Evolutionary conservation across 2,329 filamentous ascomycete species (phyloP).

Genomic region (Lecanicillium sp.): DNA sequence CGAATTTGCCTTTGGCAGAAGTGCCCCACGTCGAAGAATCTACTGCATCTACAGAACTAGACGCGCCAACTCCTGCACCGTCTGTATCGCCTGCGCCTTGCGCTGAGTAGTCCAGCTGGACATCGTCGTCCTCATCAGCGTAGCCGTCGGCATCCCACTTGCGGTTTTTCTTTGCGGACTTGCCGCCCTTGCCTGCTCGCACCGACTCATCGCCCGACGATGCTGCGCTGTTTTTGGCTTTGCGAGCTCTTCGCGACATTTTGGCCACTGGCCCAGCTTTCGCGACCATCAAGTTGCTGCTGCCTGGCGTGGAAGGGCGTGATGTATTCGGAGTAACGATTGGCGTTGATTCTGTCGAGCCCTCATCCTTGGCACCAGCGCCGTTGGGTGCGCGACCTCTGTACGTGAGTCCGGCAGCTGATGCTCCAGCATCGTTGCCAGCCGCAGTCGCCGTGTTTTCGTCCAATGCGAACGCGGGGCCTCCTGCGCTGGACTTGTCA

Average conservation of each 20-base stretch:
- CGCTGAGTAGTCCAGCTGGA: slow-evolving; percentile 85
- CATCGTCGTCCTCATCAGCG: slow-evolving; percentile 73
- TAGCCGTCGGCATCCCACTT: slow-evolving; percentile 89
- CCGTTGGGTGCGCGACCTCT: slow-evolving; percentile 27
- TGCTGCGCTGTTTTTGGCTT: slow-evolving; percentile 55
- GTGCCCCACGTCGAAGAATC: slow-evolving; percentile 78
- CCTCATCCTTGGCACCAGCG: slow-evolving; percentile 20
- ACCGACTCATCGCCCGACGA: slow-evolving; percentile 80
- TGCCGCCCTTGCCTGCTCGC: slow-evolving; percentile 44
- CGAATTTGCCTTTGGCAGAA: slow-evolving; percentile 83
- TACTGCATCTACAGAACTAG: slow-evolving; percentile 62
- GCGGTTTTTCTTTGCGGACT: slow-evolving; percentile 78
- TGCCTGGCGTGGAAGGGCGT: slow-evolving; percentile 66
- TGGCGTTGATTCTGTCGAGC: slow-evolving; percentile 63
- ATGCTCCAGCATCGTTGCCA: slow-evolving; percentile 11
- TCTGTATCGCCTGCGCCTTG: slow-evolving; percentile 34
- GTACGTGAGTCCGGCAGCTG: slow-evolving; percentile 32
- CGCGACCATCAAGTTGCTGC: slow-evolving; percentile 56
- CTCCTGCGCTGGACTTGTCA: slow-evolving; percentile 45
- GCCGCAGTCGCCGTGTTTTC: slow-evolving; percentile 17
- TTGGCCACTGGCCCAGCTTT: slow-evolving; percentile 70
- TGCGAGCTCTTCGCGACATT: slow-evolving; percentile 72
- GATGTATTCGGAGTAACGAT: slow-evolving; percentile 67
- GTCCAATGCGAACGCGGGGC: slow-evolving; percentile 14
- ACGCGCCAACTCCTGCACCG: slow-evolving; percentile 39